phyloP scores from a whole-genome alignment of 768 basidiomycete genomes.

The Thelephora ganbajun region DNA sequence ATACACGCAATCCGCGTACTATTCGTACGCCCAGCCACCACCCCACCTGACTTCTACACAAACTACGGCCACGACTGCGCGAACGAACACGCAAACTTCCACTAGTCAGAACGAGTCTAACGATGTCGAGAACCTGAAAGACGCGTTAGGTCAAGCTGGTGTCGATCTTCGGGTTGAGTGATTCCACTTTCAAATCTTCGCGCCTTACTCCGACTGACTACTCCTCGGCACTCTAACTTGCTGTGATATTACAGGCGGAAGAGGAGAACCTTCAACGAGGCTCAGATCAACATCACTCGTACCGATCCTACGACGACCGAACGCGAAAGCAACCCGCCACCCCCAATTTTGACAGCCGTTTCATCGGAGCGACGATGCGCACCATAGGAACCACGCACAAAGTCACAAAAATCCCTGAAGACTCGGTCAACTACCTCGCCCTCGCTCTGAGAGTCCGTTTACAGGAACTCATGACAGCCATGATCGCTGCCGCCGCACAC shows the following conservation, averaged over 20 bases:
- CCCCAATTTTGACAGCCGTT: slow-evolving; percentile 55
- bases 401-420: slow-evolving; percentile 53
- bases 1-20: background rate
- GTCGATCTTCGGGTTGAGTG: slow-evolving; percentile 63
- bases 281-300: slow-evolving; percentile 45
- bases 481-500: slow-evolving; percentile 56
- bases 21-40: background rate
- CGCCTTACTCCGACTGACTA: background rate
- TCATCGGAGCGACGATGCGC: slow-evolving; percentile 56
- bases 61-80: slow-evolving; percentile 13
- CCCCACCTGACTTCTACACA: slow-evolving; percentile 5
- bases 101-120: slow-evolving; percentile 33
- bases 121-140: slow-evolving; percentile 69
- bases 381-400: slow-evolving; percentile 54
- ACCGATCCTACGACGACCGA: slow-evolving; percentile 64
- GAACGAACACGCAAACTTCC: slow-evolving; percentile 4
- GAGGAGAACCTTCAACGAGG: slow-evolving; percentile 67
- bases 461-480: slow-evolving; percentile 49
- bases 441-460: slow-evolving; percentile 66
- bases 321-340: slow-evolving; percentile 59
- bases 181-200: background rate
- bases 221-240: slow-evolving; percentile 2
- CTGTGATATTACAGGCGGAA: slow-evolving; percentile 45
- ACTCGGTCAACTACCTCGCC: slow-evolving; percentile 64
- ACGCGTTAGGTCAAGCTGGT: slow-evolving; percentile 76